phyloP scores from a whole-genome alignment of 768 basidiomycete species.

The Boletus vinaceobasis region DNA sequence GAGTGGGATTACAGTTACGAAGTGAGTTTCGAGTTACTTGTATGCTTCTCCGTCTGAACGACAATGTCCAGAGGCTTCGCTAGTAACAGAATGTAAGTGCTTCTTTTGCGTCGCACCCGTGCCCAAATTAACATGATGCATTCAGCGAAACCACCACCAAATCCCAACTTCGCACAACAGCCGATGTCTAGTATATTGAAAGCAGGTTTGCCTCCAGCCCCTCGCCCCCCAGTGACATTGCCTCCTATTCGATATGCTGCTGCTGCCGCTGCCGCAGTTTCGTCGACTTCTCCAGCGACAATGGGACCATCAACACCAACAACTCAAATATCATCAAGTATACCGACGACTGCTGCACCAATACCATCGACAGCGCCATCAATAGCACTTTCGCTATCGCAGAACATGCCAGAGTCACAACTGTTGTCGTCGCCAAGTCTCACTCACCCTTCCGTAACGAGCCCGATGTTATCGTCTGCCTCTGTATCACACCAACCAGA shows the following conservation, averaged over 20 bases:
- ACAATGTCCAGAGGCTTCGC: slow-evolving; percentile 55
- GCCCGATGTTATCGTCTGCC: slow-evolving; percentile 77
- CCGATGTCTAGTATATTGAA: slow-evolving; percentile 77
- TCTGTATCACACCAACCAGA: slow-evolving; percentile 59
- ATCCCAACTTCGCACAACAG: slow-evolving; percentile 77
- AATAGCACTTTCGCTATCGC: slow-evolving; percentile 34
- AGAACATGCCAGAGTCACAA: slow-evolving; percentile 34
- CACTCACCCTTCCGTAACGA: slow-evolving; percentile 81
- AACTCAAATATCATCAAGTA: slow-evolving; percentile 37
- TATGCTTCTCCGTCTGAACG: slow-evolving; percentile 12
- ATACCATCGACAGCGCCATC: slow-evolving; percentile 40
- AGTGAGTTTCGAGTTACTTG: slow-evolving; percentile 49
- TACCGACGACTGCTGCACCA: slow-evolving; percentile 30
- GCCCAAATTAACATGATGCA: slow-evolving; percentile 4
- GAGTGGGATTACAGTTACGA: slow-evolving; percentile 57
- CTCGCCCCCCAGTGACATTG: slow-evolving; percentile 49
- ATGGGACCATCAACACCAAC: slow-evolving; percentile 29
- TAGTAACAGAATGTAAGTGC: slow-evolving; percentile 55
- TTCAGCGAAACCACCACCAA: slow-evolving; percentile 65
- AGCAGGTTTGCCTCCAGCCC: slow-evolving; percentile 58
- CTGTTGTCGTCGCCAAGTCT: slow-evolving; percentile 71
- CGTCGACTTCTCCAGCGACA: slow-evolving; percentile 21
- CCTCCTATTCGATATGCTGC: slow-evolving; percentile 89
- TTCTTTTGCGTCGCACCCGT: neutral
- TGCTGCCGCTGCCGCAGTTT: slow-evolving; percentile 64